These are phyloP conservation scores for Misopates orontium DNA, from an alignment of 257 asterid species.

Conservation along the genomic window DNA sequence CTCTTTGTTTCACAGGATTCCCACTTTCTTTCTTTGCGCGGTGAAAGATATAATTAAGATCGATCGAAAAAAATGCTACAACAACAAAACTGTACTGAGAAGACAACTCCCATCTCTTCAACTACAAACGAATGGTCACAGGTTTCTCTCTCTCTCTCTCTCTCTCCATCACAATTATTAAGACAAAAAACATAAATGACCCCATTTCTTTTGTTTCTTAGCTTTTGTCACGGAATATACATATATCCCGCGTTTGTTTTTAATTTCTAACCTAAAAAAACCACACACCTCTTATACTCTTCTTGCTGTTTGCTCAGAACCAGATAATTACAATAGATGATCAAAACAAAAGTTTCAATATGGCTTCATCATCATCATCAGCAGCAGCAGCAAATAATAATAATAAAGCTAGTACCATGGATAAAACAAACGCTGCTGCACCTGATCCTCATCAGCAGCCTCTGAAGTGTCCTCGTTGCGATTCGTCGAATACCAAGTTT, in stretches of 20 bases:
- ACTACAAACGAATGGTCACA: constrained; percentile 65
- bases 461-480: constrained; percentile 67
- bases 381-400: too few species aligned
- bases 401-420: constrained; percentile 23
- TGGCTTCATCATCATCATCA: constrained; percentile 42
- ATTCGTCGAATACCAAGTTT: constrained; percentile 58
- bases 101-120: constrained; percentile 48
- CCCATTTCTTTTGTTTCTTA: constrained; percentile 69
- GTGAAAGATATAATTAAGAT: too few species aligned
- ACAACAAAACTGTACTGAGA: constrained; percentile 46
- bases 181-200: constrained; percentile 38
- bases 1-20: too few species aligned
- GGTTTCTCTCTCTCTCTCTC: constrained; percentile 47
- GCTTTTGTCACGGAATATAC: constrained; percentile 83
- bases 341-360: constrained; percentile 34
- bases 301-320: constrained; percentile 36
- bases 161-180: constrained; percentile 52
- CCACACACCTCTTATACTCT: constrained; percentile 11
- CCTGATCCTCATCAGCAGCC: constrained; percentile 34
- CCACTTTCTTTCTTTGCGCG: too few species aligned
- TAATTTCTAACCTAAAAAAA: constrained; percentile 44
- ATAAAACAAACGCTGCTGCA: constrained; percentile 36
- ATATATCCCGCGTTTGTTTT: constrained; percentile 32
- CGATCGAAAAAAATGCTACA: neutral
- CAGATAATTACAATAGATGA: constrained; percentile 40